Base-by-base conservation (phyloP, 2,329 filamentous ascomycete species). In the Colletotrichum viniferum region DNA sequence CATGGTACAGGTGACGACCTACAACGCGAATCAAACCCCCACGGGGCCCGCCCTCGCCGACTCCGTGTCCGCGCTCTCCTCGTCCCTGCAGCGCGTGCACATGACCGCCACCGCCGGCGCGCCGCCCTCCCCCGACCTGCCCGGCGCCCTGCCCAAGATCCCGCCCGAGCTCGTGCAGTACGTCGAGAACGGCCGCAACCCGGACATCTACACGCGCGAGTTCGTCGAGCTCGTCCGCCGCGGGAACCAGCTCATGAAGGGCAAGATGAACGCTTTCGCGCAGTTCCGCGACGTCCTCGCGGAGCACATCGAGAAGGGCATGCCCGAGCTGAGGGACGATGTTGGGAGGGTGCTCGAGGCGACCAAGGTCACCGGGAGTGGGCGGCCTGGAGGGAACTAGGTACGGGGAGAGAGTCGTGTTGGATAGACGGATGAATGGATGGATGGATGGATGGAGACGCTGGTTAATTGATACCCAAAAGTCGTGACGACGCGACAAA, bases 141-240 rank as follows among this genome's bases (percentile, higher is more conserved):
- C 76, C 10, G 70, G 71, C 21, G 77, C 79, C 26, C 87, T 92
- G 55, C 90, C 90, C 6, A 83, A 82, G 36, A 87, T 93, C 26
- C 92, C 92, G 4, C 89, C 89, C 67, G 92, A 93, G 80, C 88
- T 94, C 14, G 87, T 94, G 76, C 87, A 91, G 80, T 94, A 94
- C 84, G 92, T 94, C 79, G 92, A 94, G 82, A 90, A 91, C 81
- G 92, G 92, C 60, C 91, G 92, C 66, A 94, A 94, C 85, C 92
- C 92, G 4, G 92, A 94, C 84, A 94, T 94, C 79, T 94, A 94
- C 87, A 94, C 92, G 70, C 88, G 92, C 80, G 92, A 94, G 85
- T 94, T 94, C 80, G 92, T 94, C 80, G 92, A 94, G 89, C 87
- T 92, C 68, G 92, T 92, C 28, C 86, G 92, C 70, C 87, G 92